phyloP scores from a whole-genome alignment of 768 basidiomycete genomes.

The Gloeostereum incarnatum region DNA sequence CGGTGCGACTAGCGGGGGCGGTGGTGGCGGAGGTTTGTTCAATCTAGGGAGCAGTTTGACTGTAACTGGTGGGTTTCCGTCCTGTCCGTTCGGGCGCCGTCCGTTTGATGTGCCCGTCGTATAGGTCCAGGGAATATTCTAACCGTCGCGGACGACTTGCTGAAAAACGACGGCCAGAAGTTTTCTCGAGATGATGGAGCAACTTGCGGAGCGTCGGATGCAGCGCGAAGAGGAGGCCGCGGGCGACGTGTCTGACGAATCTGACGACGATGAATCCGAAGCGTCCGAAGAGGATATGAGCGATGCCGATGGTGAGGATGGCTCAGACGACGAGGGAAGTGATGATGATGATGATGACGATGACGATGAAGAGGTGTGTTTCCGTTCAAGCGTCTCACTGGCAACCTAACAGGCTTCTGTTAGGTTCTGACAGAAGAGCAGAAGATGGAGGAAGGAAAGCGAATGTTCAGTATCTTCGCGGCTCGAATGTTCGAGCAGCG shows the following conservation, averaged over 20 bases:
- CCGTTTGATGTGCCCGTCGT: constrained; percentile 13
- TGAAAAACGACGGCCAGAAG: constrained; percentile 98
- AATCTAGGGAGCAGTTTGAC: constrained; percentile 78
- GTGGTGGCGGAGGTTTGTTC: constrained; percentile 59
- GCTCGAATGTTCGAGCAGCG: constrained; percentile 99
- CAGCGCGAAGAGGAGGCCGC: constrained; percentile 40
- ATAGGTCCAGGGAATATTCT: constrained; percentile 87
- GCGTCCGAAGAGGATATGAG: constrained; percentile 57
- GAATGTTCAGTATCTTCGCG: constrained; percentile 99
- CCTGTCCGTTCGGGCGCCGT: constrained; percentile 5
- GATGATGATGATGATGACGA: constrained; percentile 44
- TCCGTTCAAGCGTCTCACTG: too few species aligned
- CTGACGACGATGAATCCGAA: constrained; percentile 43
- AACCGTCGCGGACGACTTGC: constrained; percentile 95
- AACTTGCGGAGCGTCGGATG: constrained; percentile 90
- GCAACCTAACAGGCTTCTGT: constrained; percentile 7
- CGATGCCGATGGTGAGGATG: constrained; percentile 57
- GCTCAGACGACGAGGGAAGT: constrained; percentile 29
- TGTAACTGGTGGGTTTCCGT: constrained; percentile 53
- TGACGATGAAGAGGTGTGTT: constrained; percentile 36
- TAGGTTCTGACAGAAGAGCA: constrained; percentile 89
- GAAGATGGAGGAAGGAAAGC: constrained; percentile 98
- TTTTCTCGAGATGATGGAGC: constrained; percentile 99
- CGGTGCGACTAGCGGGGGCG: too few species aligned
- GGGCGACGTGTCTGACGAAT: constrained; percentile 22